A percentile compares a stretch with the other conserved stretches of the same genome.
Evolutionary conservation across 306 rosid genomes (phyloP).

Genomic region (Dalbergia cultrata): DNA sequence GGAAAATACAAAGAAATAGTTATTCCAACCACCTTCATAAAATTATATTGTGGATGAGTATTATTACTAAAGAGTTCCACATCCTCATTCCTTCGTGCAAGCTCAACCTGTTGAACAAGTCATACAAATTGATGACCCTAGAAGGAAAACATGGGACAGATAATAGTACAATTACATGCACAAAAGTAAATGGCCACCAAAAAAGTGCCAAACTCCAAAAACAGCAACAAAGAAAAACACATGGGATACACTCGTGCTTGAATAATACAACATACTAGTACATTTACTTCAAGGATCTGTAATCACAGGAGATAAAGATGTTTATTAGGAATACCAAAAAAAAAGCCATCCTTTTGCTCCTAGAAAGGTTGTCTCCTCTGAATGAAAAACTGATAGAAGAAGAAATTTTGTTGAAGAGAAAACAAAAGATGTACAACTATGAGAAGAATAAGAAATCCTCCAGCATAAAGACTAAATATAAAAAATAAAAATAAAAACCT

Average conservation of each 20-base stretch:
- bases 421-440: background rate
- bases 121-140: conserved; percentile 42
- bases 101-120: conserved; percentile 72
- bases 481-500: background rate
- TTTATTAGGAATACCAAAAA: background rate
- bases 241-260: background rate
- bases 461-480: background rate
- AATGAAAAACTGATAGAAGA: background rate
- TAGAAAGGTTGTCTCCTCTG: background rate
- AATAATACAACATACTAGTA: background rate
- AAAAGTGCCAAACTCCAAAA: conserved; percentile 1
- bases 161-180: conserved; percentile 34
- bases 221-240: conserved; percentile 4
- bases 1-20: conserved; percentile 35
- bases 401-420: background rate
- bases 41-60: conserved; percentile 70
- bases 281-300: background rate
- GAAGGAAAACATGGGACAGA: conserved; percentile 37
- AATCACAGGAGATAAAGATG: background rate
- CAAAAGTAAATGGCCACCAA: conserved; percentile 1
- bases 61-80: conserved; percentile 74
- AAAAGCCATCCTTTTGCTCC: background rate
- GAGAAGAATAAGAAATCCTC: background rate
- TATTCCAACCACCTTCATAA: conserved; percentile 68
- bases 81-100: conserved; percentile 78